These are phyloP conservation scores for Oryza punctata DNA, from an alignment of 176 grass and related monocot species.

Conservation along the genomic window DNA sequence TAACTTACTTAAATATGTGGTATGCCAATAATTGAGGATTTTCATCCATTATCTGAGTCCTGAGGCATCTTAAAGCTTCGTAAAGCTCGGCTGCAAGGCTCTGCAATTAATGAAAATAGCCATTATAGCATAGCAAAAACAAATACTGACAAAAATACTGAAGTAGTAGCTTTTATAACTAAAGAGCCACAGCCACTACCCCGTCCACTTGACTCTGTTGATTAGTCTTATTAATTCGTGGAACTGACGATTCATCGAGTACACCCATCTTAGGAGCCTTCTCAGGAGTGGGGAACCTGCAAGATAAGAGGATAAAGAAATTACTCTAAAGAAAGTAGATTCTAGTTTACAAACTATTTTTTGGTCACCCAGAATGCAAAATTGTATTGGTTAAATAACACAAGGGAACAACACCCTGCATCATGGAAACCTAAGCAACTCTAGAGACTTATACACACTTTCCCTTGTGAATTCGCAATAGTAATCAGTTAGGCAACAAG, in stretches of 20 bases:
- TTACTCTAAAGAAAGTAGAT: slow-evolving; percentile 2
- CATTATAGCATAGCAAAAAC: slow-evolving; percentile 13
- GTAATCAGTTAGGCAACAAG: not conserved
- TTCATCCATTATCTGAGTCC: slow-evolving; percentile 49
- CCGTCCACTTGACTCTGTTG: slow-evolving; percentile 56
- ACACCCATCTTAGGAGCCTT: slow-evolving; percentile 63
- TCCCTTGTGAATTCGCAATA: no score
- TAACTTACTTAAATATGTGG: slow-evolving; percentile 66
- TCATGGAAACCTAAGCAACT: not conserved
- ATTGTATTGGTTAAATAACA: not conserved
- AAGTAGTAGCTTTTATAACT: not conserved
- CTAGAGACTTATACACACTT: not conserved
- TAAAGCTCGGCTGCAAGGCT: slow-evolving; percentile 42
- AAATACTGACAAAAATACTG: slow-evolving; percentile 8
- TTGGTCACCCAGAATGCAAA: not conserved
- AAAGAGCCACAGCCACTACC: slow-evolving; percentile 35
- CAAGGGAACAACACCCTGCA: not conserved
- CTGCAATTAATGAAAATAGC: slow-evolving; percentile 42
- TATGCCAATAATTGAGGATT: slow-evolving; percentile 40
- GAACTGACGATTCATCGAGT: slow-evolving; percentile 41
- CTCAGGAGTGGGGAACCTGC: slow-evolving; percentile 60
- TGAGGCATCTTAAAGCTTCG: slow-evolving; percentile 40
- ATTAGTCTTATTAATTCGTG: slow-evolving; percentile 34
- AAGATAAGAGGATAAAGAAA: slow-evolving; percentile 29
- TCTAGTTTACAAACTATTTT: slow-evolving; percentile 4